These are phyloP conservation scores for Lasiosphaeris hirsuta DNA, from an alignment of 495 filamentous ascomycete genomes.

Conservation along the genomic window DNA sequence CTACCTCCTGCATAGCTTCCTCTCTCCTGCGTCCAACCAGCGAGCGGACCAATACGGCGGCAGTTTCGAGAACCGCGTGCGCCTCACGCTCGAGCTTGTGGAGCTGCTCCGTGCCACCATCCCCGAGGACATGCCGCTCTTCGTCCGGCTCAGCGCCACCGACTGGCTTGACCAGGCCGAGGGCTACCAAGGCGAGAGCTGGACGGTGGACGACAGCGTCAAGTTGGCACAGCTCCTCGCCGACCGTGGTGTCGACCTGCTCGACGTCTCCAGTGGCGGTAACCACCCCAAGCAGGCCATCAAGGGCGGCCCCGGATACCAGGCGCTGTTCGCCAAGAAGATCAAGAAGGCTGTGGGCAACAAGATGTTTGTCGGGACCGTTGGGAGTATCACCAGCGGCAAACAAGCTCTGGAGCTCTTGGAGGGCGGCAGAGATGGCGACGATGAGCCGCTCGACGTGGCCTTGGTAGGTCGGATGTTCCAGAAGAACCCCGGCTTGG, in stretches of 20 bases:
- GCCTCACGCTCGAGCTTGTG: constrained; percentile 46
- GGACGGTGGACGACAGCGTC: constrained; percentile 54
- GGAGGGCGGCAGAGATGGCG: constrained; percentile 30
- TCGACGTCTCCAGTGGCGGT: constrained; percentile 68
- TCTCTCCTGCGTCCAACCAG: constrained; percentile 59
- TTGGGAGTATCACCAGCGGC: constrained; percentile 60
- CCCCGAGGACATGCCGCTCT: constrained; percentile 59
- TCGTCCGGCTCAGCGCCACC: constrained; percentile 65
- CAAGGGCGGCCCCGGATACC: constrained; percentile 56
- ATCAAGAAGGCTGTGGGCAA: constrained; percentile 62
- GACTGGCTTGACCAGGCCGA: constrained; percentile 63
- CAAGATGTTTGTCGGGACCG: constrained; percentile 51
- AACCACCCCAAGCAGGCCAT: constrained; percentile 57
- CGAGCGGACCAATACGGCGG: constrained; percentile 57
- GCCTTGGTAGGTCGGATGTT: constrained; percentile 60
- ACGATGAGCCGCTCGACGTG: constrained; percentile 51
- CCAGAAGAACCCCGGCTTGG: constrained; percentile 65
- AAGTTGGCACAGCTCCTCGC: constrained; percentile 61
- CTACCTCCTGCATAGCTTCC: constrained; percentile 61
- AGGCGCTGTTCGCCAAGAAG: constrained; percentile 50
- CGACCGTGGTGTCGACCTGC: constrained; percentile 64
- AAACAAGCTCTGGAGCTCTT: constrained; percentile 52
- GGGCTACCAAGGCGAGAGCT: constrained; percentile 11
- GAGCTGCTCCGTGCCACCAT: constrained; percentile 49
- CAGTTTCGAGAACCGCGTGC: constrained; percentile 55